Conservation (phyloP, 2,329 filamentous ascomycete species). For the Capronia coronata region DNA sequence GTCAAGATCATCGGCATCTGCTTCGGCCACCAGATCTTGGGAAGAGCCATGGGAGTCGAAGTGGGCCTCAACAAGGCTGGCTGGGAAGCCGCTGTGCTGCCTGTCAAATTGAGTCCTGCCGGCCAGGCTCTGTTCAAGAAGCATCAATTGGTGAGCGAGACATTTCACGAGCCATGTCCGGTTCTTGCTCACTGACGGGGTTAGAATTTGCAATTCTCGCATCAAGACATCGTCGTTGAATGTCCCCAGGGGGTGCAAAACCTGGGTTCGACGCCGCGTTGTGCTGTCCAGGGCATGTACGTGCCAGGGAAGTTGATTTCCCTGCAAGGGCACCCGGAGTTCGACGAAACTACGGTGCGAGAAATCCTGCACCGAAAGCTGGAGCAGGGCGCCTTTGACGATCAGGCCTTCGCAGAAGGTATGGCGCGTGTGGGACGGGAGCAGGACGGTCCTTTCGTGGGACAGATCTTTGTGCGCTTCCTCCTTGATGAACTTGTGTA, state of each 20-base stretch:
- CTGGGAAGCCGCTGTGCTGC: slow-evolving; percentile 72
- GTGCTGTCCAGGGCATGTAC: slow-evolving; percentile 75
- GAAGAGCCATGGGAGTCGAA: slow-evolving; percentile 59
- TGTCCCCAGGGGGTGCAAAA: slow-evolving; percentile 56
- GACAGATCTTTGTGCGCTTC: slow-evolving; percentile 57
- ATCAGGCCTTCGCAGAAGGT: slow-evolving; percentile 59
- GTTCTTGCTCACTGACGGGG: too few species aligned
- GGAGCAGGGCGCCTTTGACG: slow-evolving; percentile 32
- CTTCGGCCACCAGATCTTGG: slow-evolving; percentile 81
- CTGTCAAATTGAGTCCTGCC: slow-evolving; percentile 58
- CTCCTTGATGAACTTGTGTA: too few species aligned
- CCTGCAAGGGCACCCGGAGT: slow-evolving; percentile 82
- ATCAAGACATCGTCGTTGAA: slow-evolving; percentile 65
- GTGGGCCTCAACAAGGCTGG: slow-evolving; percentile 61
- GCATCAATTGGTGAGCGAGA: slow-evolving; percentile 50
- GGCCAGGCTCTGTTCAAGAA: slow-evolving; percentile 65
- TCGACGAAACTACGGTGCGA: slow-evolving; percentile 61
- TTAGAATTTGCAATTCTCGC: slow-evolving; percentile 70
- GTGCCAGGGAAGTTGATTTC: slow-evolving; percentile 59
- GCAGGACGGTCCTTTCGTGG: slow-evolving; percentile 73
- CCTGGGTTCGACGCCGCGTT: slow-evolving; percentile 59
- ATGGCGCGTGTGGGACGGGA: slow-evolving; percentile 57
- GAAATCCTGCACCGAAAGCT: slow-evolving; percentile 62
- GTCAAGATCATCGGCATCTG: slow-evolving; percentile 70
- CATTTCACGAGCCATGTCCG: too few species aligned